Conservation (phyloP, 371 early-diverging fungal species). For the Funneliformis caledonium region DNA sequence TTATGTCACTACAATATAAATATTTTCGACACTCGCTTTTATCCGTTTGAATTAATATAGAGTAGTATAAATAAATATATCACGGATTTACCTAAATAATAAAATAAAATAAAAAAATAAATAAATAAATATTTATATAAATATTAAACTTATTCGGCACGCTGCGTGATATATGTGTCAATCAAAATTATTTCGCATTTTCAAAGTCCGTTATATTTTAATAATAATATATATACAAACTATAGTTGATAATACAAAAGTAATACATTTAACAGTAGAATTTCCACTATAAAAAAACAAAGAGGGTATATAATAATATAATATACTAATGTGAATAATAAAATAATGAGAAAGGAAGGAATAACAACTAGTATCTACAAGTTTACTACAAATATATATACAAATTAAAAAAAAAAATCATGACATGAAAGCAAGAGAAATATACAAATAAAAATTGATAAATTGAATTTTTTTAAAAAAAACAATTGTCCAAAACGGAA, state of each 20-base stretch:
- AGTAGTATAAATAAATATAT: too few relatives aligned
- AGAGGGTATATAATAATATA: not conserved
- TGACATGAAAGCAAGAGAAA: not conserved
- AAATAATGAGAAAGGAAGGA: not conserved
- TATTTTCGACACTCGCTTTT: too few relatives aligned
- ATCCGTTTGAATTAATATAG: too few relatives aligned
- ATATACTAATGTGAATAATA: too few relatives aligned
- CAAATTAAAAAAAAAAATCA: not conserved
- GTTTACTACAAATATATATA: not conserved
- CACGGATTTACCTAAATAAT: too few relatives aligned
- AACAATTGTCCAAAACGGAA: not conserved
- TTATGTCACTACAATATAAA: too few relatives aligned
- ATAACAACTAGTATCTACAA: conserved; percentile 1
- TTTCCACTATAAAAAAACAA: not conserved
- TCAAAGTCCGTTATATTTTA: not conserved
- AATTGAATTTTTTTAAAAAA: not conserved
- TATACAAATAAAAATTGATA: not conserved
- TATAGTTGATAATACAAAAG: not conserved
- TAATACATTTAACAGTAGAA: not conserved
- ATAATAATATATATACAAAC: not conserved
- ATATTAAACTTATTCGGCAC: too few relatives aligned
- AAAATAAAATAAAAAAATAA: too few relatives aligned
- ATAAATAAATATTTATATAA: too few relatives aligned
- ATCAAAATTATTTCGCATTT: too few relatives aligned
- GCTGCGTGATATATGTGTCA: too few relatives aligned